Evolutionary conservation across 805 yeast genomes (phyloP).

Genomic region (Ascoidea rubescens): DNA sequence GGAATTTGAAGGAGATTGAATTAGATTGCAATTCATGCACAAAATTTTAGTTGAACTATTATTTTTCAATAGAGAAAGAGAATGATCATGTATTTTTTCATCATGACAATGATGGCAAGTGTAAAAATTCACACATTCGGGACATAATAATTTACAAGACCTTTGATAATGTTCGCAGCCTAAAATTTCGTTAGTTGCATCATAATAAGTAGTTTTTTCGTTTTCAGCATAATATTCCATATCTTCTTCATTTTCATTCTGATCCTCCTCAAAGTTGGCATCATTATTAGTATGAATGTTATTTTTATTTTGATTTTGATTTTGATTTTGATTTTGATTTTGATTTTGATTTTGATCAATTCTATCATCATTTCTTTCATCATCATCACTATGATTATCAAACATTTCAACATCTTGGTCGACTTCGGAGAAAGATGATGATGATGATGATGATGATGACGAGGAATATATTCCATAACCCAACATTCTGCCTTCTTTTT

Average conservation of each 20-base stretch:
- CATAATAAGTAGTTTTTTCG: slow-evolving; percentile 35
- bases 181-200: slow-evolving; percentile 26
- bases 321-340: background rate
- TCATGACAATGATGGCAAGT: slow-evolving; percentile 84
- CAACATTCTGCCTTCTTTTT: too few species aligned
- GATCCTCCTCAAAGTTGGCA: slow-evolving; percentile 9
- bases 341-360: too few species aligned
- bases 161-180: slow-evolving; percentile 82
- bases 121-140: slow-evolving; percentile 60
- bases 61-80: slow-evolving; percentile 21
- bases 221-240: slow-evolving; percentile 24
- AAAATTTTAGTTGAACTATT: slow-evolving; percentile 31
- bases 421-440: too few species aligned
- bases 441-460: background rate
- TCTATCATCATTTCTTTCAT: background rate
- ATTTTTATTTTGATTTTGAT: background rate
- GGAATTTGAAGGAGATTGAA: slow-evolving; percentile 58
- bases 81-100: slow-evolving; percentile 35
- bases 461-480: background rate
- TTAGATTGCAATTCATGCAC: slow-evolving; percentile 68
- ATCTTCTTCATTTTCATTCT: slow-evolving; percentile 18
- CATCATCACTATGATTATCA: too few species aligned
- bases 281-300: background rate
- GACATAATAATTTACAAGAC: slow-evolving; percentile 74
- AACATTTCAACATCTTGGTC: too few species aligned